phyloP scores from a whole-genome alignment of 2,329 filamentous ascomycete genomes.

The Fusarium nematophilum region DNA sequence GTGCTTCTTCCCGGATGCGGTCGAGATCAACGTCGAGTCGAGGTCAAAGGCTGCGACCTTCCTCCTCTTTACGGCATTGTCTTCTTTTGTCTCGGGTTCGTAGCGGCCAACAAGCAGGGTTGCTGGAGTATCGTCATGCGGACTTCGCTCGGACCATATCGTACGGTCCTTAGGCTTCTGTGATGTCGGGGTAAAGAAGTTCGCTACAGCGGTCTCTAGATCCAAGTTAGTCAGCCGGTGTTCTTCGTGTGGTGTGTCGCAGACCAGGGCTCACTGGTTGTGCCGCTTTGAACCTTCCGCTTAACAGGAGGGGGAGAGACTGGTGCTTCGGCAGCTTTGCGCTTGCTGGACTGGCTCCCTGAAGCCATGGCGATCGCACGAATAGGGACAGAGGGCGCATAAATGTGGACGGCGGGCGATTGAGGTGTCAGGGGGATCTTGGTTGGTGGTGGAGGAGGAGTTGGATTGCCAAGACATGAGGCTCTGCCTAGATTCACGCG shows the following conservation, averaged over 20 bases:
- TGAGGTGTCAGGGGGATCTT: not conserved
- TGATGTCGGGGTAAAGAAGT: constrained; percentile 88
- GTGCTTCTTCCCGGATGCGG: constrained; percentile 84
- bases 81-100: constrained; percentile 55
- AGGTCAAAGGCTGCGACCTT: constrained; percentile 81
- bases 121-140: constrained; percentile 58
- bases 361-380: constrained; percentile 41
- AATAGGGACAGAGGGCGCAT: constrained; percentile 26
- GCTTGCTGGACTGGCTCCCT: constrained; percentile 44
- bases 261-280: constrained; percentile 57
- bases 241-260: not conserved
- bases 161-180: constrained; percentile 84
- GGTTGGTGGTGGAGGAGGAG: constrained; percentile 11
- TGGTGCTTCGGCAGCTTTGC: constrained; percentile 53
- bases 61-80: constrained; percentile 50
- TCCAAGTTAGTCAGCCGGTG: constrained; percentile 27
- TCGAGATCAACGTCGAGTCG: constrained; percentile 87
- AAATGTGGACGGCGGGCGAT: not conserved
- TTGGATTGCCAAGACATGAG: constrained; percentile 22
- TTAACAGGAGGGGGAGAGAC: constrained; percentile 67
- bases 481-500: constrained; percentile 21
- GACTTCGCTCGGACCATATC: constrained; percentile 75
- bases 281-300: constrained; percentile 62
- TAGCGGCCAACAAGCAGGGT: constrained; percentile 83
- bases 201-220: constrained; percentile 76